These are phyloP conservation scores for Cornus controversa DNA, from an alignment of 148 eudicot genomes.

Conservation along the genomic window DNA sequence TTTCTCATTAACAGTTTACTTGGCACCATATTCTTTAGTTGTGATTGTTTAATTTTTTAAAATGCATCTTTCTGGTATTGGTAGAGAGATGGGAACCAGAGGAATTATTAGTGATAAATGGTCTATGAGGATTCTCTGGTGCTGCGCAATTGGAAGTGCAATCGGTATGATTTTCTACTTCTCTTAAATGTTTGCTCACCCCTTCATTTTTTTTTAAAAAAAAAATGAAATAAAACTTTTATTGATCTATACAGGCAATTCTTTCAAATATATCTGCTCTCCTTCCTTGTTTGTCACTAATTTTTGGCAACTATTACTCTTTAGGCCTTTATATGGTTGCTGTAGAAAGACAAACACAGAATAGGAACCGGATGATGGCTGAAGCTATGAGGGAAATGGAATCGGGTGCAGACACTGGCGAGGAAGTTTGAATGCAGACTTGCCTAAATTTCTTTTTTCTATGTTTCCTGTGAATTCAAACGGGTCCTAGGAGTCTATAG, in stretches of 20 bases:
- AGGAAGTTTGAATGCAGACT: conserved; percentile 15
- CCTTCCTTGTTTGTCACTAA: not conserved
- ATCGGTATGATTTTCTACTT: conserved; percentile 35
- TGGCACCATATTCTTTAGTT: not conserved
- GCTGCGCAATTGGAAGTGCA: conserved; percentile 84
- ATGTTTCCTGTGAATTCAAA: not conserved
- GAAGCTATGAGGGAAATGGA: conserved; percentile 34
- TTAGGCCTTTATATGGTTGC: conserved; percentile 79
- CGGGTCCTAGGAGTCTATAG: not conserved
- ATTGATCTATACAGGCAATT: not conserved
- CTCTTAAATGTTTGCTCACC: not conserved
- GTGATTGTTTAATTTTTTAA: not conserved
- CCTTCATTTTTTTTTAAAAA: not conserved
- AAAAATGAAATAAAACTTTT: not conserved
- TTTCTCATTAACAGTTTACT: not conserved
- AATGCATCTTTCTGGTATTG: not conserved
- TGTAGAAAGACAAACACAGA: conserved; percentile 69
- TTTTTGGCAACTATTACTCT: not conserved
- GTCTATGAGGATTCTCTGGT: conserved; percentile 85
- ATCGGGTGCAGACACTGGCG: conserved; percentile 21
- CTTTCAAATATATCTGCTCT: not conserved
- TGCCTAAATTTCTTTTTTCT: not conserved
- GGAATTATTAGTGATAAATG: conserved; percentile 81
- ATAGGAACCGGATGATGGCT: conserved; percentile 55
- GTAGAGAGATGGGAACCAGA: conserved; percentile 50